Base-by-base conservation (phyloP, 495 filamentous ascomycete genomes). In the Trichoderma erinaceum region DNA sequence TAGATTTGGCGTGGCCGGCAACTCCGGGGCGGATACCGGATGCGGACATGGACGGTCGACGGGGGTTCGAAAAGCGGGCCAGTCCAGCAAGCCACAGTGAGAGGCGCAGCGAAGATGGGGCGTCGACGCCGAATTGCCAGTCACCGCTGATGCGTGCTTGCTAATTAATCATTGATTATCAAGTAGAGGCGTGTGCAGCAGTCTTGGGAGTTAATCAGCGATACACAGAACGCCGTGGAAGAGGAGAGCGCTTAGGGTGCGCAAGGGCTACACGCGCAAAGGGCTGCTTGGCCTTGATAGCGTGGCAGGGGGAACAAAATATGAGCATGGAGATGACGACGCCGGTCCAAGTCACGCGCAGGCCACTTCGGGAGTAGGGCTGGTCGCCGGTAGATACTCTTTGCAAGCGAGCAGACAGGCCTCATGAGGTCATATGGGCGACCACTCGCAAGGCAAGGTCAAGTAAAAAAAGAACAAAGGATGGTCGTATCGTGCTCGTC, bases 91-190 rank as follows among this genome's bases (percentile, higher is more conserved):
- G 56, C 56, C 56, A 29, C 56, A 61, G 13, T 29, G 56, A 61
- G 56, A 61, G 56, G 56, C 56, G 56, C 56, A 61, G 56, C 56
- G 56, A 61, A 61, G 16, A 61, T 61, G 56, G 56, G 56, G 56
- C 56, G 56, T 61, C 56, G 13, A 61, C 56, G 27, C 56, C 25
- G 56, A 25, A 29, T 61, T 32, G 27, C 25, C 29, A 29, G 56
- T 61, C 56, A 61, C 56, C 56, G 56, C 56, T 61, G 56, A 32
- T 61, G 56, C 56, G 11, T 21, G 56, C 56, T 32, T 32, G 56
- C 56, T 61, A 25, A 61, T 12, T 61, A 25, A 61, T 12, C 8
- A 61, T 61, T 27, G 56, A 61, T 61, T 61, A 23, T 29, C 29
- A 11, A 61, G n/a, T 48, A n/a, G 56, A 61, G 56, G 56, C 56